Percentiles rank a stretch among this genome's conserved stretches.
Conservation (phyloP, 805 yeast species). For the Candida alai region DNA sequence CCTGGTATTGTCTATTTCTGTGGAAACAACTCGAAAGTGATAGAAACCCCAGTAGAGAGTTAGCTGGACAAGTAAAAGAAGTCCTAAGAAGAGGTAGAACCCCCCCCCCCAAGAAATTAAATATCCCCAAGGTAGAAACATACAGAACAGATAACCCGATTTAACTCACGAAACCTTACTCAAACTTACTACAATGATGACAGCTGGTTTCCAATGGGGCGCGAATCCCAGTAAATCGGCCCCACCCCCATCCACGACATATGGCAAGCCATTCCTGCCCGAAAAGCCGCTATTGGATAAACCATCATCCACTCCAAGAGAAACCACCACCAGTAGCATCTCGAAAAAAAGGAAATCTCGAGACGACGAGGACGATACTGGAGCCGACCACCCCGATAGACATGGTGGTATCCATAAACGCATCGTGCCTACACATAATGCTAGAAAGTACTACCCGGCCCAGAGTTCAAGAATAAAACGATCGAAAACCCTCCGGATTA, state of each 20-base stretch:
- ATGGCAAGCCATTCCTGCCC: no score
- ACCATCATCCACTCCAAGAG: conserved; percentile 1
- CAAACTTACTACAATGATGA: no score
- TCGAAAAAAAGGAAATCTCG: conserved; percentile 1
- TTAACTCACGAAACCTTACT: no score
- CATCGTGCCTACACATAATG: background rate
- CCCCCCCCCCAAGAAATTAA: no score
- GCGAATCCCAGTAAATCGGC: background rate
- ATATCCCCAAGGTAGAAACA: no score
- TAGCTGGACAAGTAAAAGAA: no score
- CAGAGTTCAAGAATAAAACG: conserved; percentile 18
- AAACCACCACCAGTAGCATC: conserved; percentile 1
- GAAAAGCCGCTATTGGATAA: no score
- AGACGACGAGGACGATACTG: conserved; percentile 1
- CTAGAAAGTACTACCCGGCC: conserved; percentile 1
- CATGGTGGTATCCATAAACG: no score
- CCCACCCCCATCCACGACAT: conserved; percentile 1
- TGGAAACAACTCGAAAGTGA: no score
- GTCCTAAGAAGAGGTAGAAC: no score
- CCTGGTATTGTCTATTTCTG: no score
- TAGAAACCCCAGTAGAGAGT: no score
- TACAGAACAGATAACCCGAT: conserved; percentile 1
- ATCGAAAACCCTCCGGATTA: conserved; percentile 40
- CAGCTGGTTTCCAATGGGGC: conserved; percentile 33
- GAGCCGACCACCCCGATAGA: conserved; percentile 1